These are phyloP conservation scores for maize (Zea mays) DNA, from an alignment of 176 grass and related monocot species.

Conservation along the genomic window DNA sequence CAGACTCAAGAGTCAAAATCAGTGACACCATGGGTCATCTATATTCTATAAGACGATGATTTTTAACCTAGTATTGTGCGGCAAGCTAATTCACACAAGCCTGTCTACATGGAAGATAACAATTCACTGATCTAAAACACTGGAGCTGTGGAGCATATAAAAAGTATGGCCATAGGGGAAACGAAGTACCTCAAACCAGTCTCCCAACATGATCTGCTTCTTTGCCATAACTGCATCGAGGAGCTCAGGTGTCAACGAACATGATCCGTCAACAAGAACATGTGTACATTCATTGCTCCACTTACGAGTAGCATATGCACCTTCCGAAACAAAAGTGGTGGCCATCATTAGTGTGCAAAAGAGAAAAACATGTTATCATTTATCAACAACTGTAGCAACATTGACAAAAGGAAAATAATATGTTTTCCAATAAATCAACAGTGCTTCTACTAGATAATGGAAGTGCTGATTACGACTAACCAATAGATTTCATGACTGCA, in stretches of 20 bases:
- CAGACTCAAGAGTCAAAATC: constrained; percentile 30
- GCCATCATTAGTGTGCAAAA: constrained; percentile 8
- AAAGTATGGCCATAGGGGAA: constrained; percentile 14
- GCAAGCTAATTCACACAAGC: constrained; percentile 31
- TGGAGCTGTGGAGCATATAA: neutral
- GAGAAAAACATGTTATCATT: constrained; percentile 22
- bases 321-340: constrained; percentile 37
- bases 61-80: neutral
- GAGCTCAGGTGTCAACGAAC: constrained; percentile 64
- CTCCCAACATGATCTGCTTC: constrained; percentile 59
- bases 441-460: constrained; percentile 22
- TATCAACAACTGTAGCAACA: constrained; percentile 18
- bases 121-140: constrained; percentile 8
- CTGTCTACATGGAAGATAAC: constrained; percentile 15
- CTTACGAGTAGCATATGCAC: constrained; percentile 68
- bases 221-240: constrained; percentile 74
- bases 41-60: neutral
- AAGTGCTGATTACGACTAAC: constrained; percentile 52
- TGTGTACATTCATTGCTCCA: constrained; percentile 82
- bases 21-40: neutral
- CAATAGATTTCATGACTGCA: constrained; percentile 68
- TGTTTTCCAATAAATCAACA: neutral
- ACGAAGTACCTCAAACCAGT: constrained; percentile 78
- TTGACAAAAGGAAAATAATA: constrained; percentile 2
- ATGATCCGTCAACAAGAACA: constrained; percentile 81